Evolutionary conservation across 495 filamentous ascomycete genomes (phyloP).

Genomic region (Alectoria sarmentosa): DNA sequence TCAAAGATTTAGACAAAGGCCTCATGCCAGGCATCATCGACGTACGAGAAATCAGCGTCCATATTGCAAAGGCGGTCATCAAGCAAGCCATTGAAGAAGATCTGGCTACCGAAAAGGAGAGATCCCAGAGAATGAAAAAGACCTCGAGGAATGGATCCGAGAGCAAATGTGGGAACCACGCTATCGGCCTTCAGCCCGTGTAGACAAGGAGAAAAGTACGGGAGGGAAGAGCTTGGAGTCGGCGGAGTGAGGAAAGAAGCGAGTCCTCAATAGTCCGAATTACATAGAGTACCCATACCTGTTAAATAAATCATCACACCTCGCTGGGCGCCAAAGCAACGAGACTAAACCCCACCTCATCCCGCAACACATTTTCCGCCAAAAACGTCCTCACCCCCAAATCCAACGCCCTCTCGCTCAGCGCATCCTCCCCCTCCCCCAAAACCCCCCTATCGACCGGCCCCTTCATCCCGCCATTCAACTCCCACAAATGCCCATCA

Average conservation of each 20-base stretch:
- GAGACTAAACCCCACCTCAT: conserved; percentile 20
- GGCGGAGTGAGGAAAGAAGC: conserved; percentile 24
- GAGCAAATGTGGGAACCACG: conserved; percentile 86
- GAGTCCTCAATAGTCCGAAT: not conserved
- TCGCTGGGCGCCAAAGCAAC: conserved; percentile 17
- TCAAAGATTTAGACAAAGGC: conserved; percentile 48
- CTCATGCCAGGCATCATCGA: conserved; percentile 71
- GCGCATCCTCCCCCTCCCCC: conserved; percentile 57
- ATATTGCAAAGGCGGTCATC: conserved; percentile 76
- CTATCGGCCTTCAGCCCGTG: conserved; percentile 58
- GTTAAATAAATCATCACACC: not conserved
- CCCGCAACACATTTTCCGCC: conserved; percentile 27
- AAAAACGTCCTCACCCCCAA: conserved; percentile 41
- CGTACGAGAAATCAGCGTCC: conserved; percentile 67
- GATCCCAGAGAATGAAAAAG: conserved; percentile 49
- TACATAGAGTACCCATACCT: too few relatives aligned
- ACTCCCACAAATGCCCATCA: conserved; percentile 72
- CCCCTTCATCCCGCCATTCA: conserved; percentile 73
- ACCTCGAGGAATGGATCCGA: conserved; percentile 70
- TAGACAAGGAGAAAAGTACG: conserved; percentile 42
- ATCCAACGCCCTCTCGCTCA: conserved; percentile 58
- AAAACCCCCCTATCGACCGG: conserved; percentile 44
- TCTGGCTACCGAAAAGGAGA: conserved; percentile 50
- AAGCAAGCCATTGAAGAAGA: conserved; percentile 61
- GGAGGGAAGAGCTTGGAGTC: conserved; percentile 54